Evolutionary conservation across 495 filamentous ascomycete species (phyloP).

Genomic region (Hyphodiscus hymeniophilus): DNA sequence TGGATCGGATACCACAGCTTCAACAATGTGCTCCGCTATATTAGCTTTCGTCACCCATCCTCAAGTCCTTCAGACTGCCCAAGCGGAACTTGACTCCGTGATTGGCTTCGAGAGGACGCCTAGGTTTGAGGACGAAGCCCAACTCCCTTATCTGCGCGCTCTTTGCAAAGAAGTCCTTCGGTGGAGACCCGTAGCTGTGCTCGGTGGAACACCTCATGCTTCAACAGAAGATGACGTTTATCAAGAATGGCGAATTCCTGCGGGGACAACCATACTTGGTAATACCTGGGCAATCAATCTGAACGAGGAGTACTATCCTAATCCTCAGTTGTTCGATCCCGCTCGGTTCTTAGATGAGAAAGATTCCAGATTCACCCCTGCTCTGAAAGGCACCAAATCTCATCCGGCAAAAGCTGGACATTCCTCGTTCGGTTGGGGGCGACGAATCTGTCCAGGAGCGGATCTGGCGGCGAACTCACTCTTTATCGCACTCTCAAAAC

Average conservation of each 20-base stretch:
- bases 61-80: conserved; percentile 33
- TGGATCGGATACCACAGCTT: conserved; percentile 55
- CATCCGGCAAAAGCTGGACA: conserved; percentile 36
- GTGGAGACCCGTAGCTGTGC: conserved; percentile 44
- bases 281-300: conserved; percentile 55
- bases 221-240: conserved; percentile 48
- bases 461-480: conserved; percentile 36
- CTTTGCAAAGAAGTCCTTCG: conserved; percentile 42
- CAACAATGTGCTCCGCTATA: conserved; percentile 34
- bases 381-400: conserved; percentile 18
- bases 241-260: conserved; percentile 41
- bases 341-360: conserved; percentile 36
- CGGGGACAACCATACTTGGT: conserved; percentile 39
- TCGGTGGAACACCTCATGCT: conserved; percentile 51
- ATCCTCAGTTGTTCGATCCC: conserved; percentile 50
- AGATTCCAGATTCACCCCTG: conserved; percentile 11
- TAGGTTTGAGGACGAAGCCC: conserved; percentile 33
- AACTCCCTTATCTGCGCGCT: conserved; percentile 37
- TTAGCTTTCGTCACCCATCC: conserved; percentile 39
- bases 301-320: conserved; percentile 49
- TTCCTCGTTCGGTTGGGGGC: conserved; percentile 42
- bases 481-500: conserved; percentile 34
- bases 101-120: conserved; percentile 36
- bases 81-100: conserved; percentile 37
- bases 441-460: conserved; percentile 40